Base-by-base conservation (phyloP, 176 grass and related monocot species). In the Oryza brachyantha region DNA sequence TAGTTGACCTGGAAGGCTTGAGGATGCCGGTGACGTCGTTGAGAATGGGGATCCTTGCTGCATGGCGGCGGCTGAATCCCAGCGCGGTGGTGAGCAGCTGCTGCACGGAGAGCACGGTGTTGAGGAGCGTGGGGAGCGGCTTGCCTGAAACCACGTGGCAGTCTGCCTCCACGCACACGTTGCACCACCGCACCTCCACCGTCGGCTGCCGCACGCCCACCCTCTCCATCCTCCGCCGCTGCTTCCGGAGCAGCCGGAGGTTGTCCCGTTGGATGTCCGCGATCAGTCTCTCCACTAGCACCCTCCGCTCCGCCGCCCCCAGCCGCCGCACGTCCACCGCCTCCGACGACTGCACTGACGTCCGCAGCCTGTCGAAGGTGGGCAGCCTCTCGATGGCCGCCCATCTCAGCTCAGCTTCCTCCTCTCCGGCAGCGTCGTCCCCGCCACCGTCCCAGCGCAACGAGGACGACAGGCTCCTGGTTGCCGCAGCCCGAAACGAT, bases 221-320 rank as follows among this genome's bases (percentile, higher is more conserved):
- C 88, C 68, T 72, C 59, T 91, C 90, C 76, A 93, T 93, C 48
- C 93, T 79, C 25, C 54, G 75, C 28, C 90, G 92, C 85, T 93
- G 93, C 80, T 93, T 82, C 7, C 90, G 76, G 69, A 97, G 82
- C 73, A 97, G 72, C 5, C 46, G 81, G 37, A 88, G 88, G 80
- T 97, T 97, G 60, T 97, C 90, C 1, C 68, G 52, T 17, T 73
- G 85, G 32, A 93, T 85, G 69, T 93, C 74, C 68, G 68, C 50
- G 80, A 97, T 80, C 45, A 97, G 77, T 39, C 45, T 73, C 40
- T 97, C 88, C 46, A 97, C 89, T 52, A 93, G 59, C 66, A 69
- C 24, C 17, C 73, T n/a, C n/a, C n/a, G n/a, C n/a, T n/a, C n/a
- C n/a, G n/a, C n/a, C n/a, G n/a, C n/a, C n/a, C n/a, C n/a, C n/a